Base-by-base conservation (phyloP, 495 filamentous ascomycete species). In the Tetracladium marchalianum region DNA sequence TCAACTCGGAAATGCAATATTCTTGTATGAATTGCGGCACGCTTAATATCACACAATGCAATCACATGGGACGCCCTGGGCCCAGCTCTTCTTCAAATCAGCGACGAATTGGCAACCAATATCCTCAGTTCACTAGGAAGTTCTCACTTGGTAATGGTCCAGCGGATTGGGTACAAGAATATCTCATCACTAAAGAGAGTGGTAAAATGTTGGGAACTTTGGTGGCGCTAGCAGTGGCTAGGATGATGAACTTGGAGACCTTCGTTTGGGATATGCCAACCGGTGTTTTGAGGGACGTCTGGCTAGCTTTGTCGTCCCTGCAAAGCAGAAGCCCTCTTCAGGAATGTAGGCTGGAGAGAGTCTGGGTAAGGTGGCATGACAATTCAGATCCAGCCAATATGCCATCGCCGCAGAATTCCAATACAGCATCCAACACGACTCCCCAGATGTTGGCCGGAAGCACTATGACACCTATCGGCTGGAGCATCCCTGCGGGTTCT, bases 261-360 rank as follows among this genome's bases (percentile, higher is more conserved):
- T 97, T 97, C 55, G 69, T 88, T 10, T 97, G 90, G 90, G 90
- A 97, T 59, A 95, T 95, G 90, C 87, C 89, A 0, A 95, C 88
- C 0, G 90, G 90, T 0, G 82, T 95, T 18, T 64, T 90, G 35
- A 75, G 88, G 40, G 87, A 94, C 54, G 82, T 93, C 24, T 97
- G 90, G 74, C 75, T 88, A 56, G 82, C 90, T 17, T 71, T 96
- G 35, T 73, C 82, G 0, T 90, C 84, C 0, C 67, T 92, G 17
- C 81, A 79, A 22, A 75, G 81, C 52, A 66, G 79, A 37, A 66
- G 73, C 11, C 60, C 73, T n/a, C 68, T 72, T 12, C 66, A 75
- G 41, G 70, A 82, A 19, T 78, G 82, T 55, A 81, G 83, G 8
- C 64, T 95, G 46, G 82, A 85, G 44, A 78, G 79, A 35, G 71